phyloP scores from a whole-genome alignment of 2,329 filamentous ascomycete species.

The Ilyonectria mors-panacis region DNA sequence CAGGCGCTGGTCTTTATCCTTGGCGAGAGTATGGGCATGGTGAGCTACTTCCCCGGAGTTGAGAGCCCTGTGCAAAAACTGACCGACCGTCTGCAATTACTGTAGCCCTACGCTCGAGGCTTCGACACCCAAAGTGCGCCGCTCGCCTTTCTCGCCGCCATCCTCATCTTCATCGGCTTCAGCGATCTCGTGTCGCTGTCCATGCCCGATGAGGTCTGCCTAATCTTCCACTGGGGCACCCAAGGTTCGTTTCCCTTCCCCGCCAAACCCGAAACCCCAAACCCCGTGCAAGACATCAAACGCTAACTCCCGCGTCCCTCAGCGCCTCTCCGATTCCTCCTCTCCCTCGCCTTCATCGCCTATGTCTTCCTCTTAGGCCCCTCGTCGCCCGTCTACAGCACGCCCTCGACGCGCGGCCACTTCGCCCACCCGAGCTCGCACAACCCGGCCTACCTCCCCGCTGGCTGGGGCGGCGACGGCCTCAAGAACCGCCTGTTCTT shows the following conservation, averaged over 20 bases:
- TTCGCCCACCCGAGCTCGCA: slow-evolving; percentile 47
- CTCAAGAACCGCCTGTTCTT: slow-evolving; percentile 90
- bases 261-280: slow-evolving; percentile 47
- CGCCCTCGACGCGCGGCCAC: slow-evolving; percentile 40
- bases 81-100: neutral
- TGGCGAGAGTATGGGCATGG: slow-evolving; percentile 87
- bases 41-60: slow-evolving; percentile 57
- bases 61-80: neutral
- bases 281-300: neutral
- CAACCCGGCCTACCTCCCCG: slow-evolving; percentile 55
- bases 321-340: slow-evolving; percentile 75
- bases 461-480: slow-evolving; percentile 71
- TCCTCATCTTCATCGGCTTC: slow-evolving; percentile 74
- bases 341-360: slow-evolving; percentile 73
- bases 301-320: slow-evolving; percentile 41
- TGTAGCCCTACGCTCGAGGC: slow-evolving; percentile 67
- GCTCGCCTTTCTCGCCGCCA: slow-evolving; percentile 79
- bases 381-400: slow-evolving; percentile 63
- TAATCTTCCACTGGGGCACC: slow-evolving; percentile 75
- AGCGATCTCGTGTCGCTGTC: slow-evolving; percentile 77
- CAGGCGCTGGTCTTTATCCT: slow-evolving; percentile 86
- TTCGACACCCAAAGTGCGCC: slow-evolving; percentile 80
- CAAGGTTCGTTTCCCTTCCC: slow-evolving; percentile 69
- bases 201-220: slow-evolving; percentile 76
- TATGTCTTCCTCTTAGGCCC: slow-evolving; percentile 76